Conservation (phyloP, 2,329 filamentous ascomycete species). For the Paraconiothyrium sp. region DNA sequence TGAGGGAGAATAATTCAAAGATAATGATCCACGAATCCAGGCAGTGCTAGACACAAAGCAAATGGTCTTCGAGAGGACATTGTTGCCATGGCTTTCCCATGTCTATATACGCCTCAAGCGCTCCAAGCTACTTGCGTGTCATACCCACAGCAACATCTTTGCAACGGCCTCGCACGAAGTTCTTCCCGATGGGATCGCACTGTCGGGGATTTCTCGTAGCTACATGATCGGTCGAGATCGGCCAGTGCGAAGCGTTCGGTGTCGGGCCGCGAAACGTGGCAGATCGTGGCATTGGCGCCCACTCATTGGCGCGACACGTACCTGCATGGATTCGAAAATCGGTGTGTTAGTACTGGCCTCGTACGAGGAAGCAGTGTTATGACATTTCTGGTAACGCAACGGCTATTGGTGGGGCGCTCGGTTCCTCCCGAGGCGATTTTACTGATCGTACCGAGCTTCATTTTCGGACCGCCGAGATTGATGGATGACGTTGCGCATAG, state of each 20-base stretch:
- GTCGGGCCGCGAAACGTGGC: constrained; percentile 7
- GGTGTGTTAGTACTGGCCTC: background rate
- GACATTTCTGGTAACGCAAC: background rate
- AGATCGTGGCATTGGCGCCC: background rate
- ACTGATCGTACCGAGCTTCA: background rate
- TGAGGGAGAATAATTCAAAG: too few species aligned
- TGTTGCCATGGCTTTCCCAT: background rate
- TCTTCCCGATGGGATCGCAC: background rate
- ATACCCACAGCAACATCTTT: background rate
- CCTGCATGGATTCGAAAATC: background rate
- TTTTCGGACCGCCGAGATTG: background rate
- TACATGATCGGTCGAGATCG: background rate
- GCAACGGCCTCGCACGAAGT: constrained; percentile 17
- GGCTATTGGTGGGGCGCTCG: background rate
- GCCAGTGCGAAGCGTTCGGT: background rate
- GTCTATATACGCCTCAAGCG: background rate
- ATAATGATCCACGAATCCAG: background rate
- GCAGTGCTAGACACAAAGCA: background rate
- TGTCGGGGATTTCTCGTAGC: constrained; percentile 7
- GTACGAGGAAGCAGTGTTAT: background rate
- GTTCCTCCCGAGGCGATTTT: background rate
- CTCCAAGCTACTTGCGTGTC: background rate
- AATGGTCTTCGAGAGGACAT: background rate
- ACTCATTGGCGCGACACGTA: background rate
- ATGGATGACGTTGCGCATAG: background rate